Base-by-base conservation (phyloP, 495 filamentous ascomycete genomes). In the Hypoxylon fragiforme region DNA sequence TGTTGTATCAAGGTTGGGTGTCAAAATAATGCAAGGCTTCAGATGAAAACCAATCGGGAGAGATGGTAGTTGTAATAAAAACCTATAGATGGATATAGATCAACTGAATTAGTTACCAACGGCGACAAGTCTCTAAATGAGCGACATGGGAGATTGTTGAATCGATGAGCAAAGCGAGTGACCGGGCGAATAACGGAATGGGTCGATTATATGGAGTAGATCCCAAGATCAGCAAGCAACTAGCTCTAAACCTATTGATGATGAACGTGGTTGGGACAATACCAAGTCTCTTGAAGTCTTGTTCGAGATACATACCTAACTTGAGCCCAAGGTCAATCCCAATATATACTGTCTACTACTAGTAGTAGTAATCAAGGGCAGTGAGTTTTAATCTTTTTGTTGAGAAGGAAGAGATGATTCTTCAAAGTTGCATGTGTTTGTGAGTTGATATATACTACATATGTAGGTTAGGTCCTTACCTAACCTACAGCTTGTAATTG, bases 201-300 rank as follows among this genome's bases (percentile, higher is more conserved):
- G 50, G 31, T 31, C 34, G 34, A 46, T 39, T 49, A 53, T 44
- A 48, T 46, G 50, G 57, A 45, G 50, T 44, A 21, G 38, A 13
- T 31, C 13, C 14, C 7, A 46, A 36, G 57, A 60, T 54, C 57
- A 60, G 44, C 57, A 20, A 22, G 24, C 24, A 45, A 42, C 45
- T 43, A 54, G 21, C 34, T 15, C 9, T 36, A 38, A 31, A 32
- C 19, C 18, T 22, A 50, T 59, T 18, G 22, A 32, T 43, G 28
- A 43, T 35, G 15, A n/a, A n/a, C n/a, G n/a, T n/a, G n/a, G 13
- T 24, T 32, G 16, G 34, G 37, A n/a, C 18, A 22, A 18, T 34
- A 13, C 24, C 18, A 40, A 54, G 16, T 35, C 15, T 6, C 24
- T 34, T 18, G n/a, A n/a, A n/a, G n/a, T n/a, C n/a, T n/a, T n/a